phyloP scores from a whole-genome alignment of 371 early-diverging fungal genomes.

The Mortierella sp. region DNA sequence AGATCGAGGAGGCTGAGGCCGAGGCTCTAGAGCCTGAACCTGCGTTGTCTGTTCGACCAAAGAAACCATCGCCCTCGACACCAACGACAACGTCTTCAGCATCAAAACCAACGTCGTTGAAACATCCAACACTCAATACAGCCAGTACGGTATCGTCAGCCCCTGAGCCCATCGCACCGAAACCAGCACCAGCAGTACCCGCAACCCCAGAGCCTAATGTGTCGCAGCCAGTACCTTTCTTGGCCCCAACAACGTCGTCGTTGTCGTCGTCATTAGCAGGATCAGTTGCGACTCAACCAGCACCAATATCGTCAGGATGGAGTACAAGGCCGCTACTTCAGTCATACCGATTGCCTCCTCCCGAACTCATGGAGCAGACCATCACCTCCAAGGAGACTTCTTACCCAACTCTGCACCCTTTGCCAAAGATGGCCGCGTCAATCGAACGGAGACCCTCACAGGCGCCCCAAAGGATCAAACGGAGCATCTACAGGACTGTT shows the following conservation, averaged over 20 bases:
- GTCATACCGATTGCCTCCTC: slow-evolving; percentile 1
- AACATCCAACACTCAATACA: neutral
- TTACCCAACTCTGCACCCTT: neutral
- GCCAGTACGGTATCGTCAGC: neutral
- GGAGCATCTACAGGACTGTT: slow-evolving; percentile 27
- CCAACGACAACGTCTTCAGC: neutral
- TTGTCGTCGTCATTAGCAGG: neutral
- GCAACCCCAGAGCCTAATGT: neutral
- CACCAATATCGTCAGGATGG: slow-evolving; percentile 8
- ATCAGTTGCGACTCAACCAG: neutral
- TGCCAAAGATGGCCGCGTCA: neutral
- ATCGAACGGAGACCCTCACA: slow-evolving; percentile 19
- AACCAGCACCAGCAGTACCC: neutral
- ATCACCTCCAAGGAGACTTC: neutral
- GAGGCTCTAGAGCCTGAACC: neutral
- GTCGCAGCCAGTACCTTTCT: neutral
- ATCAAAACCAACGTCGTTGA: neutral
- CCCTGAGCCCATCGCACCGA: neutral
- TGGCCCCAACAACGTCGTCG: neutral
- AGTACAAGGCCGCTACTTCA: neutral
- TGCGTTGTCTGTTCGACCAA: neutral
- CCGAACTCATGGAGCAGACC: neutral
- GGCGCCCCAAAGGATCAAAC: slow-evolving; percentile 8
- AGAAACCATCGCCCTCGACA: neutral
- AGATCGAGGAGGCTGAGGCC: neutral